Base-by-base conservation (phyloP, 257 asterid genomes). In the Avicennia marina region DNA sequence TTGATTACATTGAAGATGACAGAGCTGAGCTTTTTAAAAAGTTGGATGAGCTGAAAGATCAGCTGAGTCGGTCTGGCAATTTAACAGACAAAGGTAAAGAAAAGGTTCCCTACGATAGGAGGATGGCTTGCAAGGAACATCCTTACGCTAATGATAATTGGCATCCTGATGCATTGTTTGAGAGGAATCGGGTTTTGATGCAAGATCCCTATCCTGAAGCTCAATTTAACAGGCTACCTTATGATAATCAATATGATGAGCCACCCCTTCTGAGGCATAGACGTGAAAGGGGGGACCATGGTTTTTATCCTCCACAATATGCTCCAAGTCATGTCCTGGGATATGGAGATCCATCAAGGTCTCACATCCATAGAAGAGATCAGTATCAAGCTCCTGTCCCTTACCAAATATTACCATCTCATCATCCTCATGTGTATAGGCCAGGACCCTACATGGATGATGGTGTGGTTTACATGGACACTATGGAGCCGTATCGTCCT, bases 41-140 rank as follows among this genome's bases (percentile, higher is more conserved):
- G 73, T 57, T 88, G 71, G 94, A 91, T 18, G 93, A 80, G 73
- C 71, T 85, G 47, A 81, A 67, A 59, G 80, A 65, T 47, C 78
- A 78, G 71, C 68, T 90, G 56, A 76, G 67, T 17, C 86, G 67
- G 25, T 76, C 95, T 0, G 82, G 85, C 22, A 78, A 78, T 65
- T 66, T 81, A 55, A 48, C 31, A 25, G 74, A 78, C 39, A 80
- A 63, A 66, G 83, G 89, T 10, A 81, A 81, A 53, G 93, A 76
- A 25, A 79, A 69, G 66, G 59, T 65, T 22, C 74, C 78, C 11
- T 63, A 48, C 18, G 80, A 69, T 61, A 56, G 77, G 67, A 75
- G 81, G 72, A 69, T 41, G 54, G 64, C 46, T 43, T 72, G 48
- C 26, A 80, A 62, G 13, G 91, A 29, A 7, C 12, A 83, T 75